phyloP scores from a whole-genome alignment of 1,139 yeast species.

The Hemisphaericaspora xylanilytica region DNA sequence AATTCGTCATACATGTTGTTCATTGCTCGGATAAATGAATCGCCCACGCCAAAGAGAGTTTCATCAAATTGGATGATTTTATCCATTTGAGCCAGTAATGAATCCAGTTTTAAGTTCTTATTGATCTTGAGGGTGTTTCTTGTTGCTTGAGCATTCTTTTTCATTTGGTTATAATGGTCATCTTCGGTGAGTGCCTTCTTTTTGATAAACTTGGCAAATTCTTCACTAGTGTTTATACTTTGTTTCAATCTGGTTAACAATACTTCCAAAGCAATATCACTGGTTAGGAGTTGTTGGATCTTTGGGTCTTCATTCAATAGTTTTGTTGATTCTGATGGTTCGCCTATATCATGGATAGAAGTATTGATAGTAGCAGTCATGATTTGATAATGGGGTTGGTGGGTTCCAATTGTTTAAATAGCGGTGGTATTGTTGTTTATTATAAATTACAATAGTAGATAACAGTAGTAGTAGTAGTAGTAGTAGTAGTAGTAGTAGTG shows the following conservation, averaged over 20 bases:
- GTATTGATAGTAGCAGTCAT: too few relatives aligned
- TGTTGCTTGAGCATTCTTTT: slow-evolving; percentile 60
- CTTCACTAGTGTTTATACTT: slow-evolving; percentile 78
- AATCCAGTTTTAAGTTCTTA: slow-evolving; percentile 56
- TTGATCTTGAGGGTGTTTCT: slow-evolving; percentile 51
- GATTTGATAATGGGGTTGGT: too few relatives aligned
- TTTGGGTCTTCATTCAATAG: slow-evolving; percentile 14
- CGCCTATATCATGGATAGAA: neutral
- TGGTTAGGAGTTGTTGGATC: slow-evolving; percentile 31
- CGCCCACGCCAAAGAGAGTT: slow-evolving; percentile 66
- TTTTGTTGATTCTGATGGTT: slow-evolving; percentile 8
- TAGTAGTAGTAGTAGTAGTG: too few relatives aligned
- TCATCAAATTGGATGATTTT: slow-evolving; percentile 77
- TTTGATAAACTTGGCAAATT: slow-evolving; percentile 73
- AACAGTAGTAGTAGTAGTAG: too few relatives aligned
- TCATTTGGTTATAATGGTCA: slow-evolving; percentile 71
- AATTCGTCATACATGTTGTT: slow-evolving; percentile 86
- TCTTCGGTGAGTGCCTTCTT: slow-evolving; percentile 78
- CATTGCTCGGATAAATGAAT: slow-evolving; percentile 74
- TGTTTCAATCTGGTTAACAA: slow-evolving; percentile 74
- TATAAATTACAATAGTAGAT: too few relatives aligned
- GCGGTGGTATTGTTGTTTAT: too few relatives aligned
- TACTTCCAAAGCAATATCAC: slow-evolving; percentile 55
- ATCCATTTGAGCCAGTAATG: slow-evolving; percentile 66
- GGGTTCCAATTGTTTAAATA: too few relatives aligned